Evolutionary conservation across 1,139 yeast species (phyloP), one percentile per base, ranked within the genome.

Genomic region (Debaryomyces fabryi): DNA sequence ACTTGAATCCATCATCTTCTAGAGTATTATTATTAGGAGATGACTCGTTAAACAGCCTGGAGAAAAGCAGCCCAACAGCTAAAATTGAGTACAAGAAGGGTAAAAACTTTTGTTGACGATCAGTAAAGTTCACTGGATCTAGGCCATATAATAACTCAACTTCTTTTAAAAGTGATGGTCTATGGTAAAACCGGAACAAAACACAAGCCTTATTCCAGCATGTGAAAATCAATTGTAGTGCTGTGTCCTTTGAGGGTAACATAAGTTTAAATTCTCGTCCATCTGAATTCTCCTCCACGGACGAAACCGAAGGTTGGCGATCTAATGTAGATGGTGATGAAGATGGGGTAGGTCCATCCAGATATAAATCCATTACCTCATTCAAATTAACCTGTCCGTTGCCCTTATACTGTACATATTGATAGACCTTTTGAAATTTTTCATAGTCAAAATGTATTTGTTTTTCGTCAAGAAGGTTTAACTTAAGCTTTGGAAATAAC

Each of bases 131-230:
- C 6, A 74, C 74, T 0, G 92, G 90, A 55, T 84, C 90, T 9
- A 88, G 76, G 40, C 85, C 86, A 54, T 75, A 76, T 21, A 76
- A 61, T 35, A 74, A 60, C 40, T 76, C 79, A 27, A 74, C 82
- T 52, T 74, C 79, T 49, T 76, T 83, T 67, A 64, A 82, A 65
- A 90, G 81, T 3, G 93, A 84, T 0, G 96, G 96, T 23, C 96
- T 74, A 61, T 91, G 96, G 63, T 88, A 88, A 62, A 91, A 90
- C 48, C 96, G 73, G 62, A 89, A 88, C 48, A 90, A 70, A 10
- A 88, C 91, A 65, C 96, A 89, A 0, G 96, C 93, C 58, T 86
- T 85, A 55, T 84, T 82, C 96, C 96, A 90, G 1, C 93, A 88
- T 42, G 86, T 81, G 57, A 82, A 82, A 29, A 90, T 84, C 54